Percentiles rank a stretch among this genome's conserved stretches.
phyloP scores from a whole-genome alignment of 306 rosid genomes.

The Argentina anserina region DNA sequence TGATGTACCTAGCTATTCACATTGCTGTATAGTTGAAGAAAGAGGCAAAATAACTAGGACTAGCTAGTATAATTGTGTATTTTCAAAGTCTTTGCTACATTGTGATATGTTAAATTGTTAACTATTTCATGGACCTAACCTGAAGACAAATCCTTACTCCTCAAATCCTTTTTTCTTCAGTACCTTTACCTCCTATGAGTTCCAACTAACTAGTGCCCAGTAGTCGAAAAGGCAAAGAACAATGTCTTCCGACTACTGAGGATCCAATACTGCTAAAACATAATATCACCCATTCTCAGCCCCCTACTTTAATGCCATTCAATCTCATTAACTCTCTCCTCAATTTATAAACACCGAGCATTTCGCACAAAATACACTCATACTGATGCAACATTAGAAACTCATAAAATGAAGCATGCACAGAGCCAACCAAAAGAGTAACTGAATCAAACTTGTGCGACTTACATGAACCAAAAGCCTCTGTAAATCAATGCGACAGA shows the following conservation, averaged over 20 bases:
- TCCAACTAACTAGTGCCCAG: background rate
- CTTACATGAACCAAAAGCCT: conserved; percentile 35
- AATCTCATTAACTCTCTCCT: background rate
- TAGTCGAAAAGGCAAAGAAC: background rate
- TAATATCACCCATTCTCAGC: background rate
- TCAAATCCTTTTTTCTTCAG: background rate
- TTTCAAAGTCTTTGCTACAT: background rate
- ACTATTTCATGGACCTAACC: background rate
- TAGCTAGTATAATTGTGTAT: too few relatives aligned
- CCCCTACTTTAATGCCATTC: background rate
- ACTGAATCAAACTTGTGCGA: conserved; percentile 27
- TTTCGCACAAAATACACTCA: conserved; percentile 6
- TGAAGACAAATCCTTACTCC: background rate
- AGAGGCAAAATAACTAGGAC: background rate
- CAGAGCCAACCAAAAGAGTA: conserved; percentile 25
- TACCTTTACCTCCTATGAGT: background rate
- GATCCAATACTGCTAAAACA: background rate
- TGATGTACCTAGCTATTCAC: background rate
- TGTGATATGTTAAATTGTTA: background rate
- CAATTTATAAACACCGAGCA: conserved; percentile 3
- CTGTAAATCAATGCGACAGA: conserved; percentile 27
- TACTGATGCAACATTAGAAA: conserved; percentile 21
- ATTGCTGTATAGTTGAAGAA: background rate
- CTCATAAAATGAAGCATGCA: conserved; percentile 21
- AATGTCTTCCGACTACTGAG: background rate